Percentiles rank a stretch among this genome's conserved stretches.
Conservation (phyloP, 2,329 filamentous ascomycete genomes). For the Phialophora tarda region DNA sequence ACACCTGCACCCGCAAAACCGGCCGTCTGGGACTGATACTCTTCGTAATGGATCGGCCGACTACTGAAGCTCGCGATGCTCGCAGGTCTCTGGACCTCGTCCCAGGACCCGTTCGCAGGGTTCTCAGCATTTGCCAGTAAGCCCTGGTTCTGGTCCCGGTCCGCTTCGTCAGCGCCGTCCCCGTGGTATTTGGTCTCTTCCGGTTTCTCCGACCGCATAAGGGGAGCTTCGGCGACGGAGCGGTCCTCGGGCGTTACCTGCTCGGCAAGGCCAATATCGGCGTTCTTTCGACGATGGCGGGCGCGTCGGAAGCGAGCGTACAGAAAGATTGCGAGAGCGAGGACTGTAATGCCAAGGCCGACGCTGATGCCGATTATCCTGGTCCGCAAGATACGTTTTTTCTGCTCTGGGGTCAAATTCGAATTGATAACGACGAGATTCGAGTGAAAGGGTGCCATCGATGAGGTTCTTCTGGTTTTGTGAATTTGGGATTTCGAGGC, state of each 20-base stretch:
- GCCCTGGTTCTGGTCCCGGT: background rate
- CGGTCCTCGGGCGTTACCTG: background rate
- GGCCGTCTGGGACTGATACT: background rate
- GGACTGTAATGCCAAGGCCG: background rate
- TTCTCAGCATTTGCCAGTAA: background rate
- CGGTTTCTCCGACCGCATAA: background rate
- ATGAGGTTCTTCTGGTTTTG: background rate
- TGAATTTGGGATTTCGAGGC: background rate
- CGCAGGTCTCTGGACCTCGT: background rate
- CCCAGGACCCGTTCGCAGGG: background rate
- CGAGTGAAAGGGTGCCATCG: background rate
- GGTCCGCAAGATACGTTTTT: background rate
- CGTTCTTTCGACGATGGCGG: background rate
- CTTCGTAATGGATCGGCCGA: background rate
- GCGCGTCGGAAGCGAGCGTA: background rate
- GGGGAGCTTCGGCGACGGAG: background rate
- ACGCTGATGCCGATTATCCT: background rate
- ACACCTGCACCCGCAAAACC: background rate
- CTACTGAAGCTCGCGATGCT: constrained; percentile 1
- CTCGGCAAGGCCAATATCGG: background rate
- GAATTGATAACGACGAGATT: background rate
- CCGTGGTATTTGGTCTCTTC: background rate
- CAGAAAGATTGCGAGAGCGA: background rate
- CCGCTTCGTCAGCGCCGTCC: background rate
- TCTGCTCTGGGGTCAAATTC: background rate